phyloP scores from a whole-genome alignment of 257 asterid genomes.

The Jaltomata sinuosa region DNA sequence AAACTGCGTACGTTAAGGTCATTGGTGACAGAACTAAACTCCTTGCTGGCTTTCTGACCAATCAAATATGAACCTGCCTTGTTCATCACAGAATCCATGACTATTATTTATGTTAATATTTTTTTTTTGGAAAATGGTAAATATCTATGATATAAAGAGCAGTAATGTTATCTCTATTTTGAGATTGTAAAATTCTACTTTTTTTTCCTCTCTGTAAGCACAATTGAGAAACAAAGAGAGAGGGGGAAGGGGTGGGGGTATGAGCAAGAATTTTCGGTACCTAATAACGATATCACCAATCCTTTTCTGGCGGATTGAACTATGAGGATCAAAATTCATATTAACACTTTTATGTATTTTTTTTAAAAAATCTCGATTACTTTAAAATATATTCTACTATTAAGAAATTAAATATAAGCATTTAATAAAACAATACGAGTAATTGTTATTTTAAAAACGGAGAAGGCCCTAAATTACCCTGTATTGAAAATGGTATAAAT shows the following conservation, averaged over 20 bases:
- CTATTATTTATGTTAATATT: background rate
- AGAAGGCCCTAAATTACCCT: no score
- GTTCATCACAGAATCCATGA: conserved; percentile 73
- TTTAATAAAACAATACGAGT: background rate
- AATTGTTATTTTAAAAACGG: no score
- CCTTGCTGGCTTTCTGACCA: conserved; percentile 64
- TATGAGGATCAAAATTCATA: background rate
- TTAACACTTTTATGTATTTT: background rate
- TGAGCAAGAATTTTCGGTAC: background rate
- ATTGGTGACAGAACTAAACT: conserved; percentile 58
- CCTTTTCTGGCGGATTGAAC: background rate
- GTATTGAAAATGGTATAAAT: no score
- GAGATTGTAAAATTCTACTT: background rate
- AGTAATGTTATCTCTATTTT: background rate
- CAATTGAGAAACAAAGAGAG: background rate
- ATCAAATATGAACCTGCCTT: conserved; percentile 83
- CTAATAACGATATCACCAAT: background rate
- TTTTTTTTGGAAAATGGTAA: background rate
- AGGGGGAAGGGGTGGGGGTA: background rate
- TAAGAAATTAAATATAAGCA: background rate
- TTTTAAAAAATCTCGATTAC: background rate
- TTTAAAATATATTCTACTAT: background rate
- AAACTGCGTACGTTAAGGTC: conserved; percentile 58
- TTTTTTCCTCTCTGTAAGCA: background rate
- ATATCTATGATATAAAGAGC: background rate